These are phyloP conservation scores for Cladosporium austrohemisphaericum DNA, from an alignment of 2,329 filamentous ascomycete genomes.

Conservation along the genomic window DNA sequence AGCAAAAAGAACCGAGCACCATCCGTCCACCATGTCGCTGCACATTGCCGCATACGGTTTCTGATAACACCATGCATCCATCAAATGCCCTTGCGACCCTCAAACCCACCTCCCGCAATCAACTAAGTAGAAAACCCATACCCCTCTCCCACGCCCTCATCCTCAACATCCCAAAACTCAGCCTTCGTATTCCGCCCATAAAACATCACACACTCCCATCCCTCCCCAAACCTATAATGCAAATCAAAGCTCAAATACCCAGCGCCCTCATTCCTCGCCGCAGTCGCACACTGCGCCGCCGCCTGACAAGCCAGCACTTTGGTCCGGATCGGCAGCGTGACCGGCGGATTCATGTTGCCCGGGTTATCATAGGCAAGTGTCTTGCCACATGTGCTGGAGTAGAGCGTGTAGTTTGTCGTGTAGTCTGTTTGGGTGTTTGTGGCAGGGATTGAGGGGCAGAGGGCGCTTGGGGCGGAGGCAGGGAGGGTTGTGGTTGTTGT, in stretches of 20 bases:
- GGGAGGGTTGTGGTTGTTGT: not conserved
- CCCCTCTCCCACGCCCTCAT: conserved; percentile 8
- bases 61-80: too few relatives aligned
- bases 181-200: not conserved
- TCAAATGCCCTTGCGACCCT: too few relatives aligned
- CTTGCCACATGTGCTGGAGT: not conserved
- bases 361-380: conserved; percentile 6
- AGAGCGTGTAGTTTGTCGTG: not conserved
- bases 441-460: not conserved
- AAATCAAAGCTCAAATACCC: conserved; percentile 11
- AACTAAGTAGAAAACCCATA: conserved; percentile 12
- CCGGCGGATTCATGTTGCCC: conserved; percentile 13
- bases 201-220: conserved; percentile 15
- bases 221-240: conserved; percentile 1
- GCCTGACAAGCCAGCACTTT: conserved; percentile 1
- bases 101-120: too few relatives aligned
- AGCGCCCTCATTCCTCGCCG: not conserved
- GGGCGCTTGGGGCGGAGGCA: not conserved
- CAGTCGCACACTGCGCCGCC: conserved; percentile 1
- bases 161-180: not conserved
- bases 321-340: not conserved
- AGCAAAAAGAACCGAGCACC: too few relatives aligned
- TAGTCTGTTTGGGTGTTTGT: not conserved
- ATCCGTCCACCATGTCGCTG: too few relatives aligned
- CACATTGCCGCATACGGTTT: too few relatives aligned